phyloP scores from a whole-genome alignment of 202 grass and related monocot species.

The Setaria viridis region DNA sequence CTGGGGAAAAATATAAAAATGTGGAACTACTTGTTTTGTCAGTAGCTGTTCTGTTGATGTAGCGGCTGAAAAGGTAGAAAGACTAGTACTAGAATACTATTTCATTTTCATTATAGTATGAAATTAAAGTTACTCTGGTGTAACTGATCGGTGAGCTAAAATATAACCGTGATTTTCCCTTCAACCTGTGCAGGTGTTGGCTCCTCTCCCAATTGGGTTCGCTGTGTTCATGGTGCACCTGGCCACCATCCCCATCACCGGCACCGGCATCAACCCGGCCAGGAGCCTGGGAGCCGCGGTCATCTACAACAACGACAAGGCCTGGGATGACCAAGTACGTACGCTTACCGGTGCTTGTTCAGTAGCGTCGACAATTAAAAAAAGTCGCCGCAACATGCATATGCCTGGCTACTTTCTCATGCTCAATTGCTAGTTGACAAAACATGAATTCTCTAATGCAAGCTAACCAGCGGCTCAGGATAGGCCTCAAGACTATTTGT shows the following conservation, averaged over 20 bases:
- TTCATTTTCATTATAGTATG: background rate
- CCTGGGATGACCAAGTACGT: constrained; percentile 72
- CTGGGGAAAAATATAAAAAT: background rate
- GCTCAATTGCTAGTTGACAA: constrained; percentile 17
- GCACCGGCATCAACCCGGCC: constrained; percentile 92
- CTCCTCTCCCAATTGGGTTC: constrained; percentile 88
- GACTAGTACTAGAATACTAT: background rate
- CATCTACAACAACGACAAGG: constrained; percentile 71
- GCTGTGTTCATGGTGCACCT: constrained; percentile 94
- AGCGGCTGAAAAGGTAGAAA: background rate
- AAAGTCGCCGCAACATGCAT: background rate
- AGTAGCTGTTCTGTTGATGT: background rate
- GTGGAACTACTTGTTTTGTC: background rate
- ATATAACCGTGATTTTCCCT: background rate
- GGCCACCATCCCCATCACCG: constrained; percentile 90
- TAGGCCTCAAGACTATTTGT: background rate
- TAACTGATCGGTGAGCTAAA: background rate
- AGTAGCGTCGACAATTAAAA: background rate
- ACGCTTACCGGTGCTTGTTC: background rate
- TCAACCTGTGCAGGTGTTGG: constrained; percentile 67
- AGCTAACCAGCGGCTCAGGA: constrained; percentile 23
- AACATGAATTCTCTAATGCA: constrained; percentile 19
- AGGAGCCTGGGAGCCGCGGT: constrained; percentile 84
- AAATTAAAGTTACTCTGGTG: background rate
- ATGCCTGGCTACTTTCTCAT: constrained; percentile 1